Evolutionary conservation across 140 eudicot genomes (phyloP).

Genomic region (Oenanthe javanica): DNA sequence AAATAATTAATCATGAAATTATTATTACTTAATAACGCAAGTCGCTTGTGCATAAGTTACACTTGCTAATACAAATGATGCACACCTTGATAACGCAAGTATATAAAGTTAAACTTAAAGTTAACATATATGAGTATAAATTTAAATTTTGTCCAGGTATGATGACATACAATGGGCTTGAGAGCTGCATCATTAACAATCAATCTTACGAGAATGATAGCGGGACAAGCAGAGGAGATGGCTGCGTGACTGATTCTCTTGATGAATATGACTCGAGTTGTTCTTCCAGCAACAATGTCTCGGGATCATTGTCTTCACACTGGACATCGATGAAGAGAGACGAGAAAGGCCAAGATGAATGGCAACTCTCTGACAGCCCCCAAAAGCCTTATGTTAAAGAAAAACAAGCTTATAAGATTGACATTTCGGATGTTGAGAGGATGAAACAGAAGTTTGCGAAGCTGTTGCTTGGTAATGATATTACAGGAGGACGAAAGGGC

Average conservation of each 20-base stretch:
- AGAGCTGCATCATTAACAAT: conserved; percentile 58
- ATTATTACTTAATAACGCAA: too few relatives aligned
- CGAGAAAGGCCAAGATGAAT: conserved; percentile 46
- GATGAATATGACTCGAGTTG: conserved; percentile 77
- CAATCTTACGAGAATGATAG: conserved; percentile 53
- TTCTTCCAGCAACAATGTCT: conserved; percentile 71
- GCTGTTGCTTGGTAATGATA: conserved; percentile 82
- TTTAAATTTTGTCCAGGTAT: conserved; percentile 38
- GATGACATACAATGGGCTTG: conserved; percentile 83
- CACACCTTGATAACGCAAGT: too few relatives aligned
- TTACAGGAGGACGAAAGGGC: conserved; percentile 75
- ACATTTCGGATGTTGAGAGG: conserved; percentile 42
- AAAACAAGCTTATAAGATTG: conserved; percentile 26
- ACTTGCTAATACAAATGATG: too few relatives aligned
- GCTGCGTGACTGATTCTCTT: conserved; percentile 50
- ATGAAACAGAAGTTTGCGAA: conserved; percentile 90
- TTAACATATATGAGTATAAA: neutral
- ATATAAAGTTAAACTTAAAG: neutral
- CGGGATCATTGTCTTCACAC: conserved; percentile 60
- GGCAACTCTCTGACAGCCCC: conserved; percentile 48
- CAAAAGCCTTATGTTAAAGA: conserved; percentile 22
- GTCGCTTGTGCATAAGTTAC: too few relatives aligned
- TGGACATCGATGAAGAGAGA: conserved; percentile 56
- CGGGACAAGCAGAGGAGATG: conserved; percentile 53
- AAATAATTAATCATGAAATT: too few relatives aligned